Evolutionary conservation across 2,329 filamentous ascomycete species (phyloP), one percentile per base, ranked within the genome.

Genomic region (Fusarium cyanostomum): DNA sequence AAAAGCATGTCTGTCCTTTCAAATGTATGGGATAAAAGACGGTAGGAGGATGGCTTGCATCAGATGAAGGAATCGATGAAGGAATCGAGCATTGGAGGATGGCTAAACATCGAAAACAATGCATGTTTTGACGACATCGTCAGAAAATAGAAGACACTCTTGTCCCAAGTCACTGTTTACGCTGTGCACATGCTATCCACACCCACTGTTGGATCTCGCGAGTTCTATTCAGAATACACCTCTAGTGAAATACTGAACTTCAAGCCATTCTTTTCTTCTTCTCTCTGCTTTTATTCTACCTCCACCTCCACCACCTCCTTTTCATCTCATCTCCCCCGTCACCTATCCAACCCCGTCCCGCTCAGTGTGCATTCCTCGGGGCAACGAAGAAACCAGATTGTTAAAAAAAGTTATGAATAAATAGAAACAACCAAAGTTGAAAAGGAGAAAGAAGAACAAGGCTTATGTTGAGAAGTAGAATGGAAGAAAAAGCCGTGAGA

Each of bases 261-360:
- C n/a, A 35, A 45, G 46, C 52, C 43, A 57, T 37, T 63, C 49
- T 37, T 55, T 45, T 62, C 48, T 66, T 39, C 57, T 38, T 63
- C 56, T 65, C 62, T 59, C 41, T 39, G 34, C 46, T 31, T 59
- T 38, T 65, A 59, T 27, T 59, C 49, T 45, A 42, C 51, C 41
- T 42, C 44, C 16, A 44, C 50, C 48, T 31, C 35, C 35, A 15
- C 41, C 33, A 27, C 27, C 37, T 35, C 44, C 37, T 43, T 54
- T 42, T 61, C 42, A 35, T 33, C 35, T 30, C 49, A 59, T 51
- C 51, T 34, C 31, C 18, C 30, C 38, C 49, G 39, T 49, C 31
- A 12, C 46, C 62, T 63, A 63, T 65, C 56, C 62, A 65, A 62
- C 44, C 15, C 26, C 31, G 13, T 12, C 44, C 10, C 46, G 37